Evolutionary conservation across 306 rosid genomes (phyloP).

Genomic region (Glycine soja): DNA sequence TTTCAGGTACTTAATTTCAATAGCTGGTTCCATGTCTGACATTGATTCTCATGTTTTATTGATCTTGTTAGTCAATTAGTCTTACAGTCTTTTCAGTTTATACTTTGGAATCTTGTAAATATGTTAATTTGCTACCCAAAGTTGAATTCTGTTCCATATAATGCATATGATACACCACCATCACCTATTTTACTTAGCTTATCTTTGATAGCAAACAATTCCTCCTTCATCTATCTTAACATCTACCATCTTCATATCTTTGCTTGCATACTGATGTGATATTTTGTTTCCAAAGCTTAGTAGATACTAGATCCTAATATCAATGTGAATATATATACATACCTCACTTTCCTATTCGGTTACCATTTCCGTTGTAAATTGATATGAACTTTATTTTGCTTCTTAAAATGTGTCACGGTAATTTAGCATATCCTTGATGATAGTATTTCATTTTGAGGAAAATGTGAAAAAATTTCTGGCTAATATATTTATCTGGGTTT

Average conservation of each 20-base stretch:
- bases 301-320: background rate
- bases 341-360: slow-evolving; percentile 27
- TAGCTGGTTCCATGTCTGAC: slow-evolving; percentile 22
- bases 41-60: slow-evolving; percentile 40
- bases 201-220: background rate
- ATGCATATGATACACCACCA: background rate
- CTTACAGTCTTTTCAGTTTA: slow-evolving; percentile 28
- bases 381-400: slow-evolving; percentile 21
- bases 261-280: slow-evolving; percentile 22
- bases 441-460: slow-evolving; percentile 26
- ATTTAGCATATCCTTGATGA: slow-evolving; percentile 4
- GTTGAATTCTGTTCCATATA: background rate
- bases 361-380: slow-evolving; percentile 31
- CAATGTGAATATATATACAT: slow-evolving; percentile 17
- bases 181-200: background rate
- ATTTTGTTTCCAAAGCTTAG: slow-evolving; percentile 15
- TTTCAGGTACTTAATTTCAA: slow-evolving; percentile 72
- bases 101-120: background rate
- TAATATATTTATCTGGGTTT: slow-evolving; percentile 47
- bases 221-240: background rate
- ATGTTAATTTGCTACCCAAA: slow-evolving; percentile 17
- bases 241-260: slow-evolving; percentile 2
- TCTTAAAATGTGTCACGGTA: slow-evolving; percentile 34
- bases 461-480: slow-evolving; percentile 28
- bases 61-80: background rate